phyloP scores from a whole-genome alignment of 78 protist species.

The Bodo saltans region DNA sequence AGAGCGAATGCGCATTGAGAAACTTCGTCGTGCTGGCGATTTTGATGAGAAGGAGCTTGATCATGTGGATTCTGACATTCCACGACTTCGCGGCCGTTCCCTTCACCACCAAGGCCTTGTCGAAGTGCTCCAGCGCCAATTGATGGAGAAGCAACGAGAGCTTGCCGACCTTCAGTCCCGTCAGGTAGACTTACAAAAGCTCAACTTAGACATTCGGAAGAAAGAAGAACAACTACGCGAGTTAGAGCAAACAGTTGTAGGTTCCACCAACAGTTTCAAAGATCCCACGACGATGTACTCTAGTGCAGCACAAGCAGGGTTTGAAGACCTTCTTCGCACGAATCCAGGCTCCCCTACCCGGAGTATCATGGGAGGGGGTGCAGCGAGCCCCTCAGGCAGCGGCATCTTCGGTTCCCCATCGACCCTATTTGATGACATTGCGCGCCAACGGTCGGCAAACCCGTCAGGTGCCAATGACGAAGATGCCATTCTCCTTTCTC shows the following conservation, averaged over 20 bases:
- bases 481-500: neutral
- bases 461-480: neutral
- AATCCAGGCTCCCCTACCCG: no score
- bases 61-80: neutral
- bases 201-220: neutral
- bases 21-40: neutral
- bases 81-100: constrained; percentile 6
- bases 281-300: neutral
- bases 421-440: no score
- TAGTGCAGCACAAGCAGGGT: neutral
- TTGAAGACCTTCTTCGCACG: neutral
- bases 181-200: neutral
- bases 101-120: constrained; percentile 5
- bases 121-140: constrained; percentile 28
- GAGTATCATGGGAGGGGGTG: no score
- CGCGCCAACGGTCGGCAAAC: no score
- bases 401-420: neutral
- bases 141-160: neutral
- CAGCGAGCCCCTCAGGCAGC: no score
- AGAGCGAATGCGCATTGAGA: neutral
- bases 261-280: neutral
- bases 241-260: neutral
- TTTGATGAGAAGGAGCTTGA: neutral
- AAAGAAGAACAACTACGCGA: neutral
- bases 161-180: neutral